Evolutionary conservation across 352 stramenopile species (phyloP), one percentile per base, ranked within the genome.

Genomic region (Phytophthora tentaculata): DNA sequence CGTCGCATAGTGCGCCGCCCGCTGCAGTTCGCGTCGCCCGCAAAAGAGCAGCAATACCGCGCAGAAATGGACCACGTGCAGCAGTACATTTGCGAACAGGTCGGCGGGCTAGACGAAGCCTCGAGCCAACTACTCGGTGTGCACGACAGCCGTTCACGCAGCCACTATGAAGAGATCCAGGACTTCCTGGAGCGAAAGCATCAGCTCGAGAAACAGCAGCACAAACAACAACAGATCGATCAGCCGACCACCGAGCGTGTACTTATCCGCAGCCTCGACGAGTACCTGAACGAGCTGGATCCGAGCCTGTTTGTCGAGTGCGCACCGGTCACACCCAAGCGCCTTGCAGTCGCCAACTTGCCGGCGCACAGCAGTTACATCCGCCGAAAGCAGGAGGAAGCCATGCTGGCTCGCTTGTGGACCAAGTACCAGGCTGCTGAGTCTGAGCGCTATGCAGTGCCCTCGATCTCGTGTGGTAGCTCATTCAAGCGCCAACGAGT

Each of bases 141-240:
- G 37, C 71, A 81, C 59, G 80, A 88, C 53, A 72, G 61, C n/a
- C 77, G 73, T 45, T 80, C 80, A 20, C 76, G 77, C 59, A 73
- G 63, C 50, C 80, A 81, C 43, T 88, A 84, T 54, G 79, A 82
- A 17, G 79, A 88, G 72, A 88, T 88, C 63, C 79, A 88, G 65
- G 67, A 80, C 12, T 88, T 84, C 51, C 65, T 88, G 6, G 73
- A 76, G 44, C 79, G 73, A 50, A 83, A 83, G 44, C 69, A 78
- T 2, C 69, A 77, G 63, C 39, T 80, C 3, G 72, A 80, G 47
- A 41, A 77, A 48, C 60, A 71, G 23, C 53, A 74, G 32, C n/a
- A n/a, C n/a, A n/a, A n/a, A n/a, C 29, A 32, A 47, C 16, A 45
- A 47, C 24, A 35, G 14, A 53, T 3, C 17, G 47, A 12, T 37